These are phyloP conservation scores for Aspergillus terreus DNA, from an alignment of 2,329 filamentous ascomycete genomes.

Conservation along the genomic window DNA sequence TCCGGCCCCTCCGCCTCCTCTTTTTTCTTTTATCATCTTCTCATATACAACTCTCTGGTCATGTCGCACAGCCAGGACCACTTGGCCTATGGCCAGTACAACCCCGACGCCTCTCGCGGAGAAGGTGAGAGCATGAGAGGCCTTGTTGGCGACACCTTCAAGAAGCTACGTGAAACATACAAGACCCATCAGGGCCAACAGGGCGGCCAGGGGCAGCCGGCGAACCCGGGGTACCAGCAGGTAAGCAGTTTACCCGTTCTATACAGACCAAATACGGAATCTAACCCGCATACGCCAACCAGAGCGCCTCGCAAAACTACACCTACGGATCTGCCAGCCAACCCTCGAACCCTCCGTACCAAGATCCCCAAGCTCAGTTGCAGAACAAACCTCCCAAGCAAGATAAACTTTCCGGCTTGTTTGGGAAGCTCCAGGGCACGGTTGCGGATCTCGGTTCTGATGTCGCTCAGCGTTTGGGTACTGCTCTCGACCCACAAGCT, in stretches of 20 bases:
- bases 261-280: neutral
- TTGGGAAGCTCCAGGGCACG: conserved; percentile 54
- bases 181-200: conserved; percentile 23
- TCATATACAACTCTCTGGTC: neutral
- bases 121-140: conserved; percentile 44
- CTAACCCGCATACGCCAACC: conserved; percentile 2
- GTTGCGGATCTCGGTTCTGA: conserved; percentile 50
- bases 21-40: neutral
- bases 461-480: conserved; percentile 48
- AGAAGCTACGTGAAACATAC: conserved; percentile 43
- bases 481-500: conserved; percentile 45
- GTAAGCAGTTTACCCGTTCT: neutral
- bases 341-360: conserved; percentile 23
- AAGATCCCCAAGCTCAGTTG: conserved; percentile 17
- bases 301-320: conserved; percentile 16
- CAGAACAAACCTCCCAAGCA: conserved; percentile 26
- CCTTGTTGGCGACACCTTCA: conserved; percentile 51
- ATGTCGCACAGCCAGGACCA: conserved; percentile 48
- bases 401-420: conserved; percentile 44
- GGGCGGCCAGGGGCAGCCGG: neutral
- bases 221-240: conserved; percentile 1
- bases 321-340: conserved; percentile 22
- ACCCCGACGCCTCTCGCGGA: conserved; percentile 31
- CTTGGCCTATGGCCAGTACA: conserved; percentile 54
- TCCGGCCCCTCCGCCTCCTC: neutral